These are phyloP conservation scores for Colletotrichum sp. DNA, from an alignment of 2,329 filamentous ascomycete genomes.

Conservation along the genomic window DNA sequence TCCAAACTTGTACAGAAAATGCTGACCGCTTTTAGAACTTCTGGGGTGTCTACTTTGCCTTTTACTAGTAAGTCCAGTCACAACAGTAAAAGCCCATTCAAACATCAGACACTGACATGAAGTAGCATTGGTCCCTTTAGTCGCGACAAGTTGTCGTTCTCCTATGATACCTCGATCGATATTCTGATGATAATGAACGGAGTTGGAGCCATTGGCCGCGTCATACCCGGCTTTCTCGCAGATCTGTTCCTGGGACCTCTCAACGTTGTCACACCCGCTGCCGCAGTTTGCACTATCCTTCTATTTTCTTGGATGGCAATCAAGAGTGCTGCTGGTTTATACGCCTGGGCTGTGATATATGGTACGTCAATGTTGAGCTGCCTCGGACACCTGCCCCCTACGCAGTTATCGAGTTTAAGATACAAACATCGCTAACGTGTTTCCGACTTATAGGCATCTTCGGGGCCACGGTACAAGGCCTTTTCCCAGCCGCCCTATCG, in stretches of 20 bases:
- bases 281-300: conserved; percentile 42
- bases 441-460: conserved; percentile 46
- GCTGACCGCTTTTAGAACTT: conserved; percentile 34
- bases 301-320: conserved; percentile 61
- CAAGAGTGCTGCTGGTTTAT: conserved; percentile 42
- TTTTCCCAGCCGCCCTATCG: conserved; percentile 68
- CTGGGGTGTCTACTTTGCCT: conserved; percentile 48
- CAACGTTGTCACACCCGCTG: conserved; percentile 53
- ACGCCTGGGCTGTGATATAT: conserved; percentile 66
- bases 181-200: conserved; percentile 45
- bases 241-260: conserved; percentile 38
- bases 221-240: conserved; percentile 39
- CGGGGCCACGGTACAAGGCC: conserved; percentile 65
- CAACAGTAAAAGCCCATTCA: conserved; percentile 34
- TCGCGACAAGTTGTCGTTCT: conserved; percentile 32
- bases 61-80: conserved; percentile 44
- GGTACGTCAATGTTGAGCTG: conserved; percentile 40
- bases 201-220: conserved; percentile 40
- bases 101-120: conserved; percentile 54
- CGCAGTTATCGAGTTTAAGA: background rate
- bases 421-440: background rate
- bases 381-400: background rate
- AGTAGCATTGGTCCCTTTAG: conserved; percentile 53
- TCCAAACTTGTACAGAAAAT: conserved; percentile 16
- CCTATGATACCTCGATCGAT: conserved; percentile 36